Evolutionary conservation across 106 monocot species (phyloP).

Genomic region (Dendrobium huoshanense): DNA sequence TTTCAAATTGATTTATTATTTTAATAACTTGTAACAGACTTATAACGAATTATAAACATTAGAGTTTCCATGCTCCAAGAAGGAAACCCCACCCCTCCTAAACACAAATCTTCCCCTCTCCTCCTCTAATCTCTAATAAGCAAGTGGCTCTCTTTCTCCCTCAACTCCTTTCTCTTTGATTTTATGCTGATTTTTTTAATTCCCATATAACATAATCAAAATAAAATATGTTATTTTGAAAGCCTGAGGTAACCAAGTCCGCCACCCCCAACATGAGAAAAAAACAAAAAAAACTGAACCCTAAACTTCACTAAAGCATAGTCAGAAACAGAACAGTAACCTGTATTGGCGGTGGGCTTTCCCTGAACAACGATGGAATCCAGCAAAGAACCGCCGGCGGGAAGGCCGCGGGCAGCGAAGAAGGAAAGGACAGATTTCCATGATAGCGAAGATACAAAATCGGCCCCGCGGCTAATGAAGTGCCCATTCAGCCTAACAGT

Average conservation of each 20-base stretch:
- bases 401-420: constrained; percentile 45
- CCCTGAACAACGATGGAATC: constrained; percentile 37
- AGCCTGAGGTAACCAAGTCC: no score
- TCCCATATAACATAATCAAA: no score
- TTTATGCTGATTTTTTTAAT: no score
- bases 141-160: no score
- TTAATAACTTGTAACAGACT: no score
- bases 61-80: no score
- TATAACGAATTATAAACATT: no score
- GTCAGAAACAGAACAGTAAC: not conserved
- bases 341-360: constrained; percentile 1
- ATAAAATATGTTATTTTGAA: no score
- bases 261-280: not conserved
- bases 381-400: constrained; percentile 16
- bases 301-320: not conserved
- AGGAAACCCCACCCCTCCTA: not conserved
- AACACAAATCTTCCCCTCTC: no score
- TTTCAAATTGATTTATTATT: no score
- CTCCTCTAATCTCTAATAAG: no score
- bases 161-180: no score
- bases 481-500: constrained; percentile 42
- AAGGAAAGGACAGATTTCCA: constrained; percentile 45
- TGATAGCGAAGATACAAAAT: constrained; percentile 21
- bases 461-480: constrained; percentile 33
- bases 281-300: not conserved